phyloP scores from a whole-genome alignment of 805 yeast genomes.

The Kuraishia hungarica region DNA sequence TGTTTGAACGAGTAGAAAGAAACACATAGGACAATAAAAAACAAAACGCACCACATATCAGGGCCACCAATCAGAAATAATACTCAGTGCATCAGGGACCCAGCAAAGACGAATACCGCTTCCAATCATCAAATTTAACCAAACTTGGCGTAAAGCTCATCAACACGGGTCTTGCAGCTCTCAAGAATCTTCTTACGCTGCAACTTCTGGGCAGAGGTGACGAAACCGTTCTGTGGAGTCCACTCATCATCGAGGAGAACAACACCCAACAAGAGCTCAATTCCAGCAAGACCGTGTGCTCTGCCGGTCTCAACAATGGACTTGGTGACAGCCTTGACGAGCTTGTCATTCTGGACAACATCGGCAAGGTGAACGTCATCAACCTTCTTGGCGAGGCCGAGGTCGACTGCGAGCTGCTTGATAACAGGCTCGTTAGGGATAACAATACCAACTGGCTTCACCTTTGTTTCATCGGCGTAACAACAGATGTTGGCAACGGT shows the following conservation, averaged over 20 bases:
- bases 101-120: too few relatives aligned
- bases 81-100: neutral
- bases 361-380: constrained; percentile 37
- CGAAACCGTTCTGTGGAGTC: constrained; percentile 94
- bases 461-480: constrained; percentile 82
- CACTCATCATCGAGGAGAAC: constrained; percentile 84
- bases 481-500: constrained; percentile 79
- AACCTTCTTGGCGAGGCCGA: constrained; percentile 35
- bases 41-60: neutral
- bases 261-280: constrained; percentile 74
- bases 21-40: neutral
- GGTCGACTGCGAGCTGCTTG: constrained; percentile 48
- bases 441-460: constrained; percentile 88
- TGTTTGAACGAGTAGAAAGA: neutral
- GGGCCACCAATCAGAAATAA: neutral
- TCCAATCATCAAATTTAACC: neutral
- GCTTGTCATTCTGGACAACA: constrained; percentile 45
- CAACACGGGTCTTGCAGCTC: constrained; percentile 59
- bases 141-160: constrained; percentile 41
- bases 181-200: constrained; percentile 85
- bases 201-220: constrained; percentile 92
- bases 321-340: constrained; percentile 45
- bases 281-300: constrained; percentile 73
- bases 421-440: constrained; percentile 70
- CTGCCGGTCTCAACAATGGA: constrained; percentile 68